Percentiles rank a stretch among this genome's conserved stretches.
phyloP scores from a whole-genome alignment of 2,329 filamentous ascomycete genomes.

The Aspergillus neoniger region DNA sequence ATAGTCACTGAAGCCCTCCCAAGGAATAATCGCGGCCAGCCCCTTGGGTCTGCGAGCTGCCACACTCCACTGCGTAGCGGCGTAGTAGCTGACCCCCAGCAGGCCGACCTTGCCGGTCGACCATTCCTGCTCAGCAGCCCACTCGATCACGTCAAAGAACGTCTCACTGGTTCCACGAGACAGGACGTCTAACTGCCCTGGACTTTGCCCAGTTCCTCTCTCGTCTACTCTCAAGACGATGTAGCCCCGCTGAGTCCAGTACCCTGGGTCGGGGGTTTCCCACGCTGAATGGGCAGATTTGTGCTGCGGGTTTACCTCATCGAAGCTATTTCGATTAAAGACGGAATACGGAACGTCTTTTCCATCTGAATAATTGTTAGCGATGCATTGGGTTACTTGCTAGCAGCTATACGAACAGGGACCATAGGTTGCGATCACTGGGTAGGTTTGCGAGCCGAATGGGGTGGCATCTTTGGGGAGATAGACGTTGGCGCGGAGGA shows the following conservation, averaged over 20 bases:
- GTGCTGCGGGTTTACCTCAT: constrained; percentile 53
- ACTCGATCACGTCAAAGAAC: constrained; percentile 53
- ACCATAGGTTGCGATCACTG: constrained; percentile 68
- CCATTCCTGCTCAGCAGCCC: constrained; percentile 52
- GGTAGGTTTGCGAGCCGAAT: constrained; percentile 28
- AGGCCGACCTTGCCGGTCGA: constrained; percentile 52
- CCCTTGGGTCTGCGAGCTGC: constrained; percentile 53
- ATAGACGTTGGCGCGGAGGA: neutral
- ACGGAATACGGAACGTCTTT: neutral
- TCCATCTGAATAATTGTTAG: neutral
- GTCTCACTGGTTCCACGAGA: constrained; percentile 50
- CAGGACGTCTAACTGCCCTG: constrained; percentile 53
- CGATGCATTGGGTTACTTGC: neutral
- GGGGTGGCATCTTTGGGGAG: neutral
- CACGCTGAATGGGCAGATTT: constrained; percentile 55
- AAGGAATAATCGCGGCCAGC: constrained; percentile 52
- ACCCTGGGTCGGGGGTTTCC: constrained; percentile 59
- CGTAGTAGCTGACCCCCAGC: constrained; percentile 54
- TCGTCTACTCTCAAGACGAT: constrained; percentile 56
- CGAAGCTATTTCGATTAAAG: neutral
- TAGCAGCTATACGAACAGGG: constrained; percentile 47
- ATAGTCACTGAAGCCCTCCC: constrained; percentile 56
- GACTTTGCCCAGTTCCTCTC: constrained; percentile 51
- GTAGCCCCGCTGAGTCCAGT: constrained; percentile 57
- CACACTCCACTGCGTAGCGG: constrained; percentile 55